phyloP scores from a whole-genome alignment of 208 protist genomes.

The Acanthamoeba healyi region DNA sequence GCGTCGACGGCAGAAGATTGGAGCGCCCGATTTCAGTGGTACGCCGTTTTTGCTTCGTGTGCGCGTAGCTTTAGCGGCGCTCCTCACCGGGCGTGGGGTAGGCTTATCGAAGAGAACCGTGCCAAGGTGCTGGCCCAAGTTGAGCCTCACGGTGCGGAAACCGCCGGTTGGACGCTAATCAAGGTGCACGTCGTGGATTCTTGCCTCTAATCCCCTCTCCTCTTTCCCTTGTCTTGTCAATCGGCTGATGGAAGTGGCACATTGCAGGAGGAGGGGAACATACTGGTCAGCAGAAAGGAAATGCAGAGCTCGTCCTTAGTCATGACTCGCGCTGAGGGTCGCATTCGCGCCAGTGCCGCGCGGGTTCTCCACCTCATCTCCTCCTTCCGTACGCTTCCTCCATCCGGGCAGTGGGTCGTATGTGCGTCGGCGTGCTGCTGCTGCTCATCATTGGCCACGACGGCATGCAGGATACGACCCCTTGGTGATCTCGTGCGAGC shows the following conservation, averaged over 20 bases:
- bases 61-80: no score
- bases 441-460: no score
- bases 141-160: constrained; percentile 67
- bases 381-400: constrained; percentile 47
- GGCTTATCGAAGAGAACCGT: background rate
- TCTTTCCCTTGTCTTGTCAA: no score
- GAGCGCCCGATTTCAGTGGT: background rate
- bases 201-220: no score
- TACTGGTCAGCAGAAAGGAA: constrained; percentile 61
- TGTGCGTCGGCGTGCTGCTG: no score
- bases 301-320: background rate
- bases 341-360: background rate
- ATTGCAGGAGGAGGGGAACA: constrained; percentile 6
- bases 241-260: no score
- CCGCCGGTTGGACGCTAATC: constrained; percentile 49
- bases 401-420: no score
- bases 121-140: constrained; percentile 51
- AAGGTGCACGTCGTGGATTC: background rate
- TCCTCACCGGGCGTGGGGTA: background rate
- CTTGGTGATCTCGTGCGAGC: constrained; percentile 1
- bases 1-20: background rate
- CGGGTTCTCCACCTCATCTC: background rate
- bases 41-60: no score
- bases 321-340: constrained; percentile 56
- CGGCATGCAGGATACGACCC: background rate